Base-by-base conservation (phyloP, 148 eudicot species). In the Cornus suecica region DNA sequence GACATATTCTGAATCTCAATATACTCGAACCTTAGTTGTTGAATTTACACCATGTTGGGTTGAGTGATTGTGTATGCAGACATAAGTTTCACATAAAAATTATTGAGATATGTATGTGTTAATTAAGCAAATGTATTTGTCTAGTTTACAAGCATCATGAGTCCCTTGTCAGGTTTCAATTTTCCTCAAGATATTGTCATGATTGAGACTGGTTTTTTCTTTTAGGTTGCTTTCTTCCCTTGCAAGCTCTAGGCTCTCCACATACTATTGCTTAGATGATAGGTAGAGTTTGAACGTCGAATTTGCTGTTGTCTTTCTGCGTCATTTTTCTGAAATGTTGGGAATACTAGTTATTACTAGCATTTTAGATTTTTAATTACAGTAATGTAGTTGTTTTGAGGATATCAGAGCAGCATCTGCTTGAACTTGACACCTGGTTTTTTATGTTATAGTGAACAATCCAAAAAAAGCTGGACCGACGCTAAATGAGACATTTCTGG, bases 401-500 rank as follows among this genome's bases (percentile, higher is more conserved):
- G 23, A 37, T n/a, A 20, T 13, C 24, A 16, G 62, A 8, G 45
- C 20, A 75, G 29, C 31, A 27, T 67, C 28, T 23, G 42, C n/a
- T 80, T 75, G 45, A 56, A 6, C 51, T 72, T 67, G 51, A 65
- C 2, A 70, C 37, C 37, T 73, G 58, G 65, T 84, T 68, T 27
- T 48, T 41, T 62, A 37, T 45, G 24, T 73, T 72, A 45, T 97
- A 93, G 99, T 92, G 84, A 95, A 91, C 84, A 95, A 95, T 87
- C 97, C 99, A n/a, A 92, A 93, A 77, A 91, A 89, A 84, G 88
- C 97, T 27, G 94, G 97, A 66, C 94, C 94, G 20, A 90, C 90
- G 83, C 87, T 95, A 73, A 92, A 95, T 73, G 99, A 92, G 88
- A 90, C 97, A 48, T 95, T 91, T 72, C 93, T 95, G 56, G 99